These are phyloP conservation scores for Deakozyma indianensis DNA, from an alignment of 805 yeast species.

Conservation along the genomic window DNA sequence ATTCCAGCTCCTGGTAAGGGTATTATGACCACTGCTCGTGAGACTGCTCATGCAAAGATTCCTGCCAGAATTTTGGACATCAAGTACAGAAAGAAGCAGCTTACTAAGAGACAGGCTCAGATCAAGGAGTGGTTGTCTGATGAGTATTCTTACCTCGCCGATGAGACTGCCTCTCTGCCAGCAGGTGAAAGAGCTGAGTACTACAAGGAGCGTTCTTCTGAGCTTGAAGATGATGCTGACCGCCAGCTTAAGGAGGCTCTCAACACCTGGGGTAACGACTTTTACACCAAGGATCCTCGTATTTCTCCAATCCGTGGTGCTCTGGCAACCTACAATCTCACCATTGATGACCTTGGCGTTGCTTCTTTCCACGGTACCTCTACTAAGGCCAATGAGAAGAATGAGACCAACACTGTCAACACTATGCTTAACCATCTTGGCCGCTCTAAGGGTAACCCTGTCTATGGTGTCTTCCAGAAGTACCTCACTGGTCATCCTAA, in stretches of 20 bases:
- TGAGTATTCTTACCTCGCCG: constrained; percentile 56
- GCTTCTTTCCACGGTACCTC: constrained; percentile 99
- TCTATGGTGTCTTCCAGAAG: constrained; percentile 96
- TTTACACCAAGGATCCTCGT: constrained; percentile 80
- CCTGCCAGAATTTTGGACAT: constrained; percentile 73
- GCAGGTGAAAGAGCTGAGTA: constrained; percentile 36
- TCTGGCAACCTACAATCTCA: constrained; percentile 81
- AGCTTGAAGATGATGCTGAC: constrained; percentile 68
- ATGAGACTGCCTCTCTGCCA: constrained; percentile 38
- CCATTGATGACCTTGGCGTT: constrained; percentile 89
- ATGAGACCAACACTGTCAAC: constrained; percentile 85
- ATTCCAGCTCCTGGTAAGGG: constrained; percentile 99
- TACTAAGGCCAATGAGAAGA: constrained; percentile 96
- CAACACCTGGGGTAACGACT: constrained; percentile 89
- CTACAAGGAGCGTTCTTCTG: constrained; percentile 74
- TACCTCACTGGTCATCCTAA: constrained; percentile 99
- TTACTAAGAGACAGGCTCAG: constrained; percentile 63
- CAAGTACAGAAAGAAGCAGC: constrained; percentile 87
- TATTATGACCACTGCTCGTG: constrained; percentile 95
- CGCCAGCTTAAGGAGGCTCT: constrained; percentile 81
- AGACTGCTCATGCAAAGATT: constrained; percentile 74
- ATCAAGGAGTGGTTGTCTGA: constrained; percentile 72
- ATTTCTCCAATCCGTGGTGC: constrained; percentile 97
- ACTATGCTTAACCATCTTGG: constrained; percentile 91
- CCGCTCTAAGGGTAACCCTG: constrained; percentile 95